Evolutionary conservation across 306 rosid genomes (phyloP).

Genomic region (Begonia loranthoides): DNA sequence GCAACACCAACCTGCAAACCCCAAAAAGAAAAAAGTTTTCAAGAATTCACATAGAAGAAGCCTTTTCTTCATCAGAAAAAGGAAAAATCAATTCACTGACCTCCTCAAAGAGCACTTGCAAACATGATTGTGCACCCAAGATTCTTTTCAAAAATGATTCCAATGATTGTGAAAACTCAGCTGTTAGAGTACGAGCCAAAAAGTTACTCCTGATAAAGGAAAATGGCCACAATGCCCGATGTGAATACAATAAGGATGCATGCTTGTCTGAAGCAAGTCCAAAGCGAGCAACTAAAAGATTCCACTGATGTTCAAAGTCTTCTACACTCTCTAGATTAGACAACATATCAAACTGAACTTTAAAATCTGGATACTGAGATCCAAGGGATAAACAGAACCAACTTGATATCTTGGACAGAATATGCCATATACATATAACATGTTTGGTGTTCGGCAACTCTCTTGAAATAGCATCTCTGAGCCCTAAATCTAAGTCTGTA

Average conservation of each 20-base stretch:
- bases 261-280: constrained; percentile 50
- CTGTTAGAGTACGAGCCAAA: constrained; percentile 41
- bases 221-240: constrained; percentile 34
- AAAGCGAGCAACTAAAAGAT: constrained; percentile 33
- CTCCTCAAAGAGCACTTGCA: constrained; percentile 50
- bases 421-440: constrained; percentile 35
- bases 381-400: constrained; percentile 50
- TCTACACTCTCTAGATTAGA: constrained; percentile 43
- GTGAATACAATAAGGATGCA: constrained; percentile 29
- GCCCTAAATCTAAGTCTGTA: constrained; percentile 46
- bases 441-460: constrained; percentile 47
- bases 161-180: constrained; percentile 33
- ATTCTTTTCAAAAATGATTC: constrained; percentile 35
- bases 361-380: constrained; percentile 31
- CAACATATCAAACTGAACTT: constrained; percentile 41
- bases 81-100: constrained; percentile 10
- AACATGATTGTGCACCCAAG: constrained; percentile 25
- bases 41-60: background rate
- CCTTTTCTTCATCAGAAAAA: background rate
- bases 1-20: constrained; percentile 26
- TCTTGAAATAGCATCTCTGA: constrained; percentile 38
- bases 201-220: constrained; percentile 32
- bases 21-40: constrained; percentile 2
- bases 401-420: constrained; percentile 44
- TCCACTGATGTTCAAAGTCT: constrained; percentile 55